Evolutionary conservation across 768 basidiomycete species (phyloP).

Genomic region (Phanerodontia chrysosporium): DNA sequence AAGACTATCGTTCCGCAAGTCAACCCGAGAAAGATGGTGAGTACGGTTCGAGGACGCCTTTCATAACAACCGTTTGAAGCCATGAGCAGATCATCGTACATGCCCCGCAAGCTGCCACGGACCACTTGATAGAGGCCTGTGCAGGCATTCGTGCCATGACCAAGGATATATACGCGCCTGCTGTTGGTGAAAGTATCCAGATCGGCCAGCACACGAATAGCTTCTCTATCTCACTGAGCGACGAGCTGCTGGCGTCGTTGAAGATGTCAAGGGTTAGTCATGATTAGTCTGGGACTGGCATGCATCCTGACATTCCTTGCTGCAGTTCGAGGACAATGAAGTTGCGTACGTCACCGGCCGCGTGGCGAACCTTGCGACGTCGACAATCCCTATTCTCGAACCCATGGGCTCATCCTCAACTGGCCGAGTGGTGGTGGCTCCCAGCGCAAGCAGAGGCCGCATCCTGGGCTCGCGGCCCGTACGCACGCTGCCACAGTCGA

Average conservation of each 20-base stretch:
- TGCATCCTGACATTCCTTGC: not conserved
- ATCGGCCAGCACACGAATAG: conserved; percentile 96
- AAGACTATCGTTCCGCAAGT: conserved; percentile 96
- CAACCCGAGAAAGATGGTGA: conserved; percentile 91
- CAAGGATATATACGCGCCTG: conserved; percentile 83
- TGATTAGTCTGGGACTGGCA: not conserved
- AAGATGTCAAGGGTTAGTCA: conserved; percentile 80
- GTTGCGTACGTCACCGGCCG: conserved; percentile 89
- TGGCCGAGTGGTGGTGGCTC: not conserved
- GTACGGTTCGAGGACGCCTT: no score
- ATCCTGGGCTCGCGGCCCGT: conserved; percentile 64
- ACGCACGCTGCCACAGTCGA: conserved; percentile 73
- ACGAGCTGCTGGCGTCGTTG: conserved; percentile 73
- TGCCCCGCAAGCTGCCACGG: conserved; percentile 61
- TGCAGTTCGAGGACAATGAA: conserved; percentile 95
- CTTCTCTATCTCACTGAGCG: conserved; percentile 91
- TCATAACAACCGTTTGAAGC: not conserved
- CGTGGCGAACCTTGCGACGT: conserved; percentile 80
- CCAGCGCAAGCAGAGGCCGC: conserved; percentile 29
- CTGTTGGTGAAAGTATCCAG: conserved; percentile 69
- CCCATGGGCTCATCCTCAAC: conserved; percentile 34
- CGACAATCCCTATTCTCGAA: conserved; percentile 87
- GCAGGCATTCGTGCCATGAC: conserved; percentile 86
- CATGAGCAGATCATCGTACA: conserved; percentile 79
- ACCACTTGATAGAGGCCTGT: conserved; percentile 75